A percentile compares a stretch with the other conserved stretches of the same genome.
These are phyloP conservation scores for Fraxinus albicans DNA, from an alignment of 305 asterid genomes.

Conservation along the genomic window DNA sequence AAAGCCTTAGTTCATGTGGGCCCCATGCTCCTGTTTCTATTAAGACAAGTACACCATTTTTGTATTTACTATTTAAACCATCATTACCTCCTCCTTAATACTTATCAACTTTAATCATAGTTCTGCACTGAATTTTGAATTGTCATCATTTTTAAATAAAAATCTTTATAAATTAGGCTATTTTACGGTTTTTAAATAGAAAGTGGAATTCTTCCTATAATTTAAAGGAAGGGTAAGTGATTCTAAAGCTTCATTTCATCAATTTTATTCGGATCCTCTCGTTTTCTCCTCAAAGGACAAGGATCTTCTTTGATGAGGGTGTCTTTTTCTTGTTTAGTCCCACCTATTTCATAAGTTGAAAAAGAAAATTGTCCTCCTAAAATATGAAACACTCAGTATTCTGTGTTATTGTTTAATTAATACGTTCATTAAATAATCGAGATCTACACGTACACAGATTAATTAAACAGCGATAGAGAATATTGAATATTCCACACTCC, in stretches of 20 bases:
- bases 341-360: not conserved
- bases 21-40: not conserved
- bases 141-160: not conserved
- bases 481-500: not conserved
- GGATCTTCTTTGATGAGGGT: too few relatives aligned
- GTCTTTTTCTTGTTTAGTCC: not conserved
- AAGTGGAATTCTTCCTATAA: too few relatives aligned
- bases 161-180: too few relatives aligned
- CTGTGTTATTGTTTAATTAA: not conserved
- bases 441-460: too few relatives aligned
- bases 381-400: too few relatives aligned
- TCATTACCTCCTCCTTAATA: constrained; percentile 11
- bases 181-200: too few relatives aligned
- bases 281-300: too few relatives aligned
- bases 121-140: not conserved
- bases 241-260: too few relatives aligned
- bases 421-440: not conserved
- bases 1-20: not conserved
- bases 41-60: not conserved
- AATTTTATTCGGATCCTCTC: not conserved
- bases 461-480: not conserved
- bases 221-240: too few relatives aligned
- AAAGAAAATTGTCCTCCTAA: not conserved
- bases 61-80: not conserved
- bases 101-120: not conserved